Percentiles rank a stretch among this genome's conserved stretches.
Evolutionary conservation across 129 eudicot species (phyloP).

Genomic region (Flaveria robusta): DNA sequence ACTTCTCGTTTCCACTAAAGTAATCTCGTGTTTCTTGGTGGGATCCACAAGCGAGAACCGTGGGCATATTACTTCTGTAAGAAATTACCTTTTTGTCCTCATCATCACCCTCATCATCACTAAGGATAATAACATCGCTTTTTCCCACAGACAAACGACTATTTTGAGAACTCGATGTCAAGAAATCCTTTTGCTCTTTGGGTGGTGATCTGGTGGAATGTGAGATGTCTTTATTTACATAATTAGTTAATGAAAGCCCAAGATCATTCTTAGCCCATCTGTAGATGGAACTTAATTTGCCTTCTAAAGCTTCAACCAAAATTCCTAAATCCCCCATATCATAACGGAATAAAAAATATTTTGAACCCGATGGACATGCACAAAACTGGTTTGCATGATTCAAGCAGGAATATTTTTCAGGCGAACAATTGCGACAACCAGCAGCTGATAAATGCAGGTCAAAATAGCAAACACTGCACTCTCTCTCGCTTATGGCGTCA

Average conservation of each 20-base stretch:
- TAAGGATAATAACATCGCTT: slow-evolving; percentile 53
- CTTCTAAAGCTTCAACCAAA: slow-evolving; percentile 96
- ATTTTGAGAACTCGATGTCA: slow-evolving; percentile 24
- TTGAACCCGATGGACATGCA: slow-evolving; percentile 73
- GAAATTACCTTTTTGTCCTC: background rate
- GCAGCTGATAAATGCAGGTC: slow-evolving; percentile 94
- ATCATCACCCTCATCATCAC: slow-evolving; percentile 77
- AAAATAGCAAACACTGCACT: slow-evolving; percentile 83
- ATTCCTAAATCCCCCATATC: slow-evolving; percentile 69
- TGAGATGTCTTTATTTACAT: slow-evolving; percentile 47
- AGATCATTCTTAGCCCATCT: slow-evolving; percentile 96
- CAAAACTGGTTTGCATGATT: slow-evolving; percentile 86
- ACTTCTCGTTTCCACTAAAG: slow-evolving; percentile 18
- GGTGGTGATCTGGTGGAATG: slow-evolving; percentile 25
- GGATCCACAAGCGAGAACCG: slow-evolving; percentile 11
- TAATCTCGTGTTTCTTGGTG: slow-evolving; percentile 15
- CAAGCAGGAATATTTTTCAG: slow-evolving; percentile 82
- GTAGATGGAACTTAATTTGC: slow-evolving; percentile 85
- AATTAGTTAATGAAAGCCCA: slow-evolving; percentile 64
- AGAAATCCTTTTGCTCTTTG: slow-evolving; percentile 28
- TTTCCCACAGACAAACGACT: slow-evolving; percentile 25
- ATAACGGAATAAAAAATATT: slow-evolving; percentile 77
- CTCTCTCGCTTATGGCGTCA: slow-evolving; percentile 83
- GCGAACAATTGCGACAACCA: slow-evolving; percentile 88
- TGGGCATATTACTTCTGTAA: slow-evolving; percentile 2